Evolutionary conservation across 2,329 filamentous ascomycete genomes (phyloP).

Genomic region (Cladophialophora chaetospira): DNA sequence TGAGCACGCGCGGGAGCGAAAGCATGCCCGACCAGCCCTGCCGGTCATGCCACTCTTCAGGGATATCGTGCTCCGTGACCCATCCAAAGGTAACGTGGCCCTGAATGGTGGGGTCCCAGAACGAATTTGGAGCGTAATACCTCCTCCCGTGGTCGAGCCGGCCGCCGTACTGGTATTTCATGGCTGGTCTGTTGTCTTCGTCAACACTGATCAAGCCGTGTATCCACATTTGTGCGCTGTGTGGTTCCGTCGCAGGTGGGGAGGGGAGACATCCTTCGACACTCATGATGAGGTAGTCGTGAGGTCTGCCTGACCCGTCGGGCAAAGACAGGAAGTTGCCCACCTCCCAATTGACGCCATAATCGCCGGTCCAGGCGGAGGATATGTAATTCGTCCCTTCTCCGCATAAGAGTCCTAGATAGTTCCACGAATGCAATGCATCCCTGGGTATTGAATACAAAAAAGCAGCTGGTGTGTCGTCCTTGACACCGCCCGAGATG

Average conservation of each 20-base stretch:
- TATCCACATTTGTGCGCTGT: conserved; percentile 49
- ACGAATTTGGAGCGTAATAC: conserved; percentile 53
- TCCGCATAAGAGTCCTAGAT: conserved; percentile 47
- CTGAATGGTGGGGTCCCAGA: conserved; percentile 47
- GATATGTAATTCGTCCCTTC: conserved; percentile 42
- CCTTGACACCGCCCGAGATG: conserved; percentile 50
- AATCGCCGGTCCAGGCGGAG: conserved; percentile 52
- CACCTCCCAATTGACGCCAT: conserved; percentile 56
- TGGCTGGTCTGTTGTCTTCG: conserved; percentile 25
- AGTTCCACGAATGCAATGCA: conserved; percentile 49
- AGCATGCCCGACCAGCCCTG: conserved; percentile 55
- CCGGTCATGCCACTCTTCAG: conserved; percentile 43
- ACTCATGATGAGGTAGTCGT: conserved; percentile 50
- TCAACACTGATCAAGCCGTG: conserved; percentile 35
- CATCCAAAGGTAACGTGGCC: conserved; percentile 51
- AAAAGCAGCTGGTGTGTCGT: conserved; percentile 48
- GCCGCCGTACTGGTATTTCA: conserved; percentile 46
- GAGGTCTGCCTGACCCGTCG: conserved; percentile 30
- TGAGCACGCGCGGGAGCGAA: conserved; percentile 49
- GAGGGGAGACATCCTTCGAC: conserved; percentile 42
- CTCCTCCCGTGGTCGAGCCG: conserved; percentile 51
- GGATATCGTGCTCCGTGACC: conserved; percentile 54
- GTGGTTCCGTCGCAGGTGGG: conserved; percentile 29
- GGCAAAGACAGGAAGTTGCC: conserved; percentile 49
- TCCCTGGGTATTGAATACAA: conserved; percentile 47